A percentile compares a stretch with the other conserved stretches of the same genome.
These are phyloP conservation scores for Solanum hybrid DNA, from an alignment of 305 asterid genomes.

Conservation along the genomic window DNA sequence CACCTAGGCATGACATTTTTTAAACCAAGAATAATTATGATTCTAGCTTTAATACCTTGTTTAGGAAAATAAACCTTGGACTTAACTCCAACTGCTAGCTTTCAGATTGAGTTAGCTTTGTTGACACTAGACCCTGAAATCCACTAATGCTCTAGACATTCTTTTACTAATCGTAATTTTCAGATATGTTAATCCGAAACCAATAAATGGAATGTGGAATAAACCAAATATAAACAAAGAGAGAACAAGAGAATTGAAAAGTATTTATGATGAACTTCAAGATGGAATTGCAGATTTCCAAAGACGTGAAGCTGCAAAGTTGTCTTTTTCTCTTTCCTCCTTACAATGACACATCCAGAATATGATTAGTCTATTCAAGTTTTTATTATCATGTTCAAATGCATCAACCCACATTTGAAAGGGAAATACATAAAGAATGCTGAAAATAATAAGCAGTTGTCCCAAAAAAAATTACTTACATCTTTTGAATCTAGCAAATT, in stretches of 20 bases:
- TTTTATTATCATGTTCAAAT: not conserved
- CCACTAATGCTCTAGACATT: not conserved
- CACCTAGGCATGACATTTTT: not conserved
- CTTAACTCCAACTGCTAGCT: not conserved
- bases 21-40: not conserved
- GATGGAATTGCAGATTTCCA: not conserved
- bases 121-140: not conserved
- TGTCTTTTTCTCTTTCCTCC: not conserved
- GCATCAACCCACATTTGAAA: not conserved
- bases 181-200: not conserved
- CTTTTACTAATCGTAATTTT: not conserved
- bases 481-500: conserved; percentile 91
- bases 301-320: not conserved
- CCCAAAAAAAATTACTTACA: conserved; percentile 37
- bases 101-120: not conserved
- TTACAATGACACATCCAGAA: not conserved
- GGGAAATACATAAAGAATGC: not conserved
- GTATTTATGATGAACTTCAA: not conserved
- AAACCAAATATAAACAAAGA: not conserved
- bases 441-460: not conserved
- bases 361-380: not conserved
- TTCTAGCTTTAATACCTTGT: not conserved
- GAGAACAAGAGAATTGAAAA: not conserved
- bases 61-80: not conserved
- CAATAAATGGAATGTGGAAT: not conserved